Evolutionary conservation across 2,329 filamentous ascomycete species (phyloP).

Genomic region (Myriosclerotinia scirpicola): DNA sequence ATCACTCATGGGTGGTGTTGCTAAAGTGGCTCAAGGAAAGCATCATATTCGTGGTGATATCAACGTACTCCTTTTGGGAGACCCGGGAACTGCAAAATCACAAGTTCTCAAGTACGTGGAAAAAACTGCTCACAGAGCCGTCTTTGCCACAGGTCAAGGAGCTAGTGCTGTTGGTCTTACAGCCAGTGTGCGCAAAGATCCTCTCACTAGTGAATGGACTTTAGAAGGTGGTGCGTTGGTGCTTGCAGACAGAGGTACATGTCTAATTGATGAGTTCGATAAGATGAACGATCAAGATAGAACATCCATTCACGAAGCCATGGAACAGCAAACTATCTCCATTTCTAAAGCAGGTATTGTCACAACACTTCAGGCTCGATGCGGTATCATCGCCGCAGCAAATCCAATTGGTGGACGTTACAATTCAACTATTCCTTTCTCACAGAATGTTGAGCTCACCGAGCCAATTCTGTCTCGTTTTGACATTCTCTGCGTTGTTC

Average conservation of each 20-base stretch:
- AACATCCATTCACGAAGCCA: conserved; percentile 97
- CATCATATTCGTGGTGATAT: conserved; percentile 96
- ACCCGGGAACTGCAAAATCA: conserved; percentile 96
- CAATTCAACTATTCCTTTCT: conserved; percentile 94
- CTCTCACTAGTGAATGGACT: conserved; percentile 95
- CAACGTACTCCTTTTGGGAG: conserved; percentile 93
- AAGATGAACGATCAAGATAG: conserved; percentile 99
- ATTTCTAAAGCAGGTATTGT: conserved; percentile 99
- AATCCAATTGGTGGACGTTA: conserved; percentile 97
- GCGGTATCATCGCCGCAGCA: conserved; percentile 92
- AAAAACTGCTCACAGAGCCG: conserved; percentile 93
- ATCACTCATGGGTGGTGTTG: conserved; percentile 91
- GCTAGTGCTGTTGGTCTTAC: conserved; percentile 97
- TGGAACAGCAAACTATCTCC: conserved; percentile 99
- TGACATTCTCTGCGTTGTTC: conserved; percentile 93
- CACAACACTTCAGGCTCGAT: conserved; percentile 92
- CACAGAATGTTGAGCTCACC: conserved; percentile 92
- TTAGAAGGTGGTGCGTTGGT: conserved; percentile 94
- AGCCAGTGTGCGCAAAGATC: conserved; percentile 91
- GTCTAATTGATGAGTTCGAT: conserved; percentile 98
- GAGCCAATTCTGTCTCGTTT: conserved; percentile 98
- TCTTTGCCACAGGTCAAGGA: conserved; percentile 96
- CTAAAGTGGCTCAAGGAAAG: conserved; percentile 83
- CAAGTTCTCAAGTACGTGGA: conserved; percentile 97
- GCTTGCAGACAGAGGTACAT: conserved; percentile 90